phyloP scores from a whole-genome alignment of 192 early-diverging fungal genomes.

The Coemansia reversa region DNA sequence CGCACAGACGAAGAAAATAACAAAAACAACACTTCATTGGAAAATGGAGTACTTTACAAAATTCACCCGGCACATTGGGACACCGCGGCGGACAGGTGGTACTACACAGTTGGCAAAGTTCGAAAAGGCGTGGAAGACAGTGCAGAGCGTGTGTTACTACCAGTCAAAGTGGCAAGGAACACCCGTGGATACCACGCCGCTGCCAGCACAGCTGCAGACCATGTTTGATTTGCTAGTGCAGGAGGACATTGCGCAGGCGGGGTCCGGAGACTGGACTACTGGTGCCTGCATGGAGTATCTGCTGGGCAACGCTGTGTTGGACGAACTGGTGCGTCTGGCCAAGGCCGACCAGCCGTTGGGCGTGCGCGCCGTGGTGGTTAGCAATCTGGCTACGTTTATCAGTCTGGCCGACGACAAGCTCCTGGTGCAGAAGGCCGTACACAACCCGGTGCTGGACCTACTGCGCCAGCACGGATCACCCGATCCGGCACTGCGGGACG shows the following conservation, averaged over 20 bases:
- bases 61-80: slow-evolving; percentile 62
- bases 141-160: slow-evolving; percentile 45
- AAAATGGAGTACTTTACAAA: slow-evolving; percentile 69
- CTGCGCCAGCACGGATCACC: slow-evolving; percentile 58
- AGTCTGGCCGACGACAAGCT: slow-evolving; percentile 84
- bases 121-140: slow-evolving; percentile 67
- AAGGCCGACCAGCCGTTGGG: slow-evolving; percentile 77
- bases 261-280: slow-evolving; percentile 69
- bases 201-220: slow-evolving; percentile 68
- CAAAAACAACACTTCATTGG: neutral
- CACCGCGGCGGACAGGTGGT: slow-evolving; percentile 59
- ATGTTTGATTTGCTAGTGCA: slow-evolving; percentile 90
- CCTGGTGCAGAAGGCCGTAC: slow-evolving; percentile 85
- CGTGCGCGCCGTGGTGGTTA: slow-evolving; percentile 75
- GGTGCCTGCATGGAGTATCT: slow-evolving; percentile 90
- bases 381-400: slow-evolving; percentile 77
- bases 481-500: slow-evolving; percentile 19
- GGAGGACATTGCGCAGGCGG: slow-evolving; percentile 68
- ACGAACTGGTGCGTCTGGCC: slow-evolving; percentile 73
- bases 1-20: neutral
- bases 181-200: slow-evolving; percentile 70
- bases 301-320: slow-evolving; percentile 79
- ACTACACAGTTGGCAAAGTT: slow-evolving; percentile 68
- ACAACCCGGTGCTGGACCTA: slow-evolving; percentile 79
- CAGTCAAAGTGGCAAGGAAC: slow-evolving; percentile 48